Conservation (phyloP, 2,329 filamentous ascomycete genomes). For the Byssothecium circinans region DNA sequence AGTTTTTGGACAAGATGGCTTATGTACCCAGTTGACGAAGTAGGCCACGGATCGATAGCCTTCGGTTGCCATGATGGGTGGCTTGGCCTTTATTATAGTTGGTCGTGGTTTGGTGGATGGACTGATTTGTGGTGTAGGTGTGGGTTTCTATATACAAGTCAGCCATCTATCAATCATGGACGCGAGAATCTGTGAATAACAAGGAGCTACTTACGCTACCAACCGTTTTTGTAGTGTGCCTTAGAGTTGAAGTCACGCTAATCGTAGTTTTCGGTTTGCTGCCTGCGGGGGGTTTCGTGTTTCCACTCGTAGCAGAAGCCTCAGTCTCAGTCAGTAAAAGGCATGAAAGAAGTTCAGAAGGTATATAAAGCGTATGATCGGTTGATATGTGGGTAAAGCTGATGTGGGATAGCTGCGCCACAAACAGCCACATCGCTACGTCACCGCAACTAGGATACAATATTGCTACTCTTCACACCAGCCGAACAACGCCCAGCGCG, state of each 20-base stretch:
- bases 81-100: too few relatives aligned
- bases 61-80: constrained; percentile 18
- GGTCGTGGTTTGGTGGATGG: background rate
- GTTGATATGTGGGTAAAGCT: background rate
- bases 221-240: background rate
- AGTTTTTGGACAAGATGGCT: background rate
- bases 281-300: background rate
- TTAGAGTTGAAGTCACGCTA: background rate
- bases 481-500: background rate
- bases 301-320: background rate
- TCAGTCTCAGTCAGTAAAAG: constrained; percentile 6
- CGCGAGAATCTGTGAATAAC: background rate
- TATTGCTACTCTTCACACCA: background rate
- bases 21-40: constrained; percentile 66
- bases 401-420: constrained; percentile 1
- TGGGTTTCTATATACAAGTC: background rate
- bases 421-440: constrained; percentile 5
- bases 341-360: constrained; percentile 5
- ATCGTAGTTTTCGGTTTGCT: background rate
- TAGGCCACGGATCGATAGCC: constrained; percentile 68
- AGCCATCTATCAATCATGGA: background rate
- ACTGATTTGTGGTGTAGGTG: background rate
- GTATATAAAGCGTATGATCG: constrained; percentile 2
- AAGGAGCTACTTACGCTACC: background rate
- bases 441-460: background rate